Evolutionary conservation across 2,329 filamentous ascomycete genomes (phyloP), one percentile per base, ranked within the genome.

Genomic region (Curvularia sp.): DNA sequence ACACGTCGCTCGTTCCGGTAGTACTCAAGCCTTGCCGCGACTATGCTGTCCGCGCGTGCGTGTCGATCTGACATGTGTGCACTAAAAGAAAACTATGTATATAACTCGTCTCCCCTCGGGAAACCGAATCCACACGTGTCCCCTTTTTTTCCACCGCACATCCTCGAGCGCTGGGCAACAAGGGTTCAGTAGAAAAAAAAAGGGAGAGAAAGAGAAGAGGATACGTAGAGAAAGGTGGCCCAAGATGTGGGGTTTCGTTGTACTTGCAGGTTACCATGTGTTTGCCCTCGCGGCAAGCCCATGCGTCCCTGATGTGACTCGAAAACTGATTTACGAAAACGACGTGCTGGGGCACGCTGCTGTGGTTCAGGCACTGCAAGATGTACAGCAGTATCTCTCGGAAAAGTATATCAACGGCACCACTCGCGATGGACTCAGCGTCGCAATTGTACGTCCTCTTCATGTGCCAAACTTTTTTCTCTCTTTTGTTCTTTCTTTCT

Each of bases 391-490:
- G 12, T 66, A 59, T n/a, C 55, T 73, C 10, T 60, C 62, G 3
- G 50, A 45, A 3, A 49, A 70, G 1, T 73, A 65, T 25, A 38
- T 60, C 4, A 68, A 68, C 13, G 34, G 34, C 34, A 62, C 57
- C 2, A 73, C 70, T 1, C 58, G 68, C 6, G 72, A 75, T 64
- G 71, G 70, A 5, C 52, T 74, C 19, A 72, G 67, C 45, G 69
- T 75, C 28, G 72, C 69, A 2, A 51, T 75, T 15, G 72, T 73
- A 61, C 41, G 71, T 69, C 10, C 15, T 36, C 4, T 2, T 18
- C n/a, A 18, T 36, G 34, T 18, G n/a, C 34, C 12, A 18, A 18
- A 8, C 18, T 9, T 7, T 12, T 51, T 10, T 8, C 23, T 25
- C 1, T 1, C 28, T 10, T 19, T 30, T 15, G n/a, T n/a, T n/a